Conservation (phyloP, 75 land plant species). For the Larix kaempferi region DNA sequence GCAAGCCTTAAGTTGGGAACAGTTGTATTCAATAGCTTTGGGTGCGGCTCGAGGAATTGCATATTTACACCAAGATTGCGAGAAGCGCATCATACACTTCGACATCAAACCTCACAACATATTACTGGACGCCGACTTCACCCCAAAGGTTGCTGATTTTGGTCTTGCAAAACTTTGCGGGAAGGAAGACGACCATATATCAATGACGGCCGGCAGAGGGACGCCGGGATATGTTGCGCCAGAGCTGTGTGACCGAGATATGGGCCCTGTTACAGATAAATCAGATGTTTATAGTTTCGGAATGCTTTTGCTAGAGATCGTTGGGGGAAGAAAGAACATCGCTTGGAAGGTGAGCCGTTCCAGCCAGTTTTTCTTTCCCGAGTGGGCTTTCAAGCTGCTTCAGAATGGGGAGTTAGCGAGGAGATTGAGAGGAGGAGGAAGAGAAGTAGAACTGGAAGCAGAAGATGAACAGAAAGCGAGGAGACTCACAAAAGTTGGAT, state of each 20-base stretch:
- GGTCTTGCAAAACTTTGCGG: slow-evolving; percentile 27
- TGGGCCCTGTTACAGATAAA: slow-evolving; percentile 13
- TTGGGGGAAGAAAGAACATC: slow-evolving; percentile 17
- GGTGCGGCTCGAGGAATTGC: slow-evolving; percentile 33
- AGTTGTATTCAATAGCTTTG: slow-evolving; percentile 21
- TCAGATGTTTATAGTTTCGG: slow-evolving; percentile 39
- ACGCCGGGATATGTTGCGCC: slow-evolving; percentile 29
- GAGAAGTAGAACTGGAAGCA: neutral
- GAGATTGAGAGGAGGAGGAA: neutral
- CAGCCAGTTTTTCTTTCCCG: neutral
- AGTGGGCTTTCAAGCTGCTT: neutral
- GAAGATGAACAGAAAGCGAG: neutral
- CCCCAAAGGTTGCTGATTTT: slow-evolving; percentile 32
- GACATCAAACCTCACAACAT: slow-evolving; percentile 43
- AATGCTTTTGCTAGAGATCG: slow-evolving; percentile 27
- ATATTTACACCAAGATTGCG: slow-evolving; percentile 38
- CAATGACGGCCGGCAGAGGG: slow-evolving; percentile 15
- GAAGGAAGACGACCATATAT: slow-evolving; percentile 4
- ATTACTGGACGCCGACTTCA: slow-evolving; percentile 21
- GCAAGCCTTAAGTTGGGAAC: neutral
- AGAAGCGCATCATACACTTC: slow-evolving; percentile 27
- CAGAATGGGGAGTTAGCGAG: neutral
- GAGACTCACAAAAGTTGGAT: slow-evolving; percentile 8
- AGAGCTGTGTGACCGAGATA: slow-evolving; percentile 10
- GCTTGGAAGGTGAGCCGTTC: neutral